A percentile compares a stretch with the other conserved stretches of the same genome.
Conservation (phyloP, 768 basidiomycete genomes). For the Megacollybia marginata region DNA sequence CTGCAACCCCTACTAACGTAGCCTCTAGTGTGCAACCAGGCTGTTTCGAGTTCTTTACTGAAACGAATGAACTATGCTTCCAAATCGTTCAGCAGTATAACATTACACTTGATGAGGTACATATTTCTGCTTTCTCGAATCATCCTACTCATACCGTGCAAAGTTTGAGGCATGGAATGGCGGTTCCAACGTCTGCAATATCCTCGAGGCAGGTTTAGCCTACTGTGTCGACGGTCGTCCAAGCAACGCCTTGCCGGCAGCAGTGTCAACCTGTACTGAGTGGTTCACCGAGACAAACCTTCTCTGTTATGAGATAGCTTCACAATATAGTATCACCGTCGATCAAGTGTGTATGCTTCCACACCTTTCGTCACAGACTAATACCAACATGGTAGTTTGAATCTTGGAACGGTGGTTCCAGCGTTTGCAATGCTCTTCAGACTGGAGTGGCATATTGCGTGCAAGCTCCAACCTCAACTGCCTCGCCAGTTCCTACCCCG, state of each 20-base stretch:
- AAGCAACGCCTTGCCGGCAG: background rate
- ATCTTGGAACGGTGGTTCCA: background rate
- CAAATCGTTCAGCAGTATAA: background rate
- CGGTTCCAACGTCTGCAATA: background rate
- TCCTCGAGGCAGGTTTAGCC: background rate
- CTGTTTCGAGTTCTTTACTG: background rate
- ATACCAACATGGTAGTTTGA: background rate
- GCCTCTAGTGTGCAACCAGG: background rate
- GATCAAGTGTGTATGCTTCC: background rate
- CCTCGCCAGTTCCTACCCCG: background rate
- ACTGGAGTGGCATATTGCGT: background rate
- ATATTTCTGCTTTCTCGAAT: background rate
- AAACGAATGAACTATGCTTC: background rate
- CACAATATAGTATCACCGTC: background rate
- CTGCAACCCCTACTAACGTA: background rate
- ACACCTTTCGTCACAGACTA: background rate
- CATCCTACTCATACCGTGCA: background rate
- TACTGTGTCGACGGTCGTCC: background rate
- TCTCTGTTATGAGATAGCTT: background rate
- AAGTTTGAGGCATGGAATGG: background rate
- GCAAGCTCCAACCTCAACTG: background rate
- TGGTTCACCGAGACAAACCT: background rate
- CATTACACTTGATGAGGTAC: background rate
- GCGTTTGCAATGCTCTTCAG: background rate
- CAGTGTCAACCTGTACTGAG: background rate